phyloP scores from a whole-genome alignment of 805 yeast genomes.

The Limtongia smithiae region DNA sequence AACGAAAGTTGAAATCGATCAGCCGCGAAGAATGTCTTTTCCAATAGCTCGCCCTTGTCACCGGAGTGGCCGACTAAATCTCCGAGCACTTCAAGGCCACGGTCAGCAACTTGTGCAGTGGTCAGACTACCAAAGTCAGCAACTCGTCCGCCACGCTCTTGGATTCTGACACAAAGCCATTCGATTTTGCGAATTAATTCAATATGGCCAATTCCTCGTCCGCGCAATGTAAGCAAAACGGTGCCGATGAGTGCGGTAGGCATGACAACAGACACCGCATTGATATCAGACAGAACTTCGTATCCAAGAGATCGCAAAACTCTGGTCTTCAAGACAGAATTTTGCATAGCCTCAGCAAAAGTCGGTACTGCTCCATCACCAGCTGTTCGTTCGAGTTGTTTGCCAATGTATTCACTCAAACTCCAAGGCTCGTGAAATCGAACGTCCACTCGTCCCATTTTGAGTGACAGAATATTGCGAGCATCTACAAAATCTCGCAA shows the following conservation, averaged over 20 bases:
- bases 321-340: conserved; percentile 26
- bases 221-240: conserved; percentile 40
- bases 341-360: conserved; percentile 13
- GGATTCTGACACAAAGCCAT: conserved; percentile 38
- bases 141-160: conserved; percentile 40
- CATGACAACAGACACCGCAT: conserved; percentile 49
- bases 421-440: conserved; percentile 45
- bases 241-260: conserved; percentile 54
- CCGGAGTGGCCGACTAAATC: conserved; percentile 36
- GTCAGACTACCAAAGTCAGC: conserved; percentile 37
- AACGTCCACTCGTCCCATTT: conserved; percentile 43
- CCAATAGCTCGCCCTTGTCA: conserved; percentile 35
- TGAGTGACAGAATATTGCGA: conserved; percentile 36
- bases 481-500: conserved; percentile 41
- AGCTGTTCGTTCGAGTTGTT: conserved; percentile 30
- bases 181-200: conserved; percentile 38
- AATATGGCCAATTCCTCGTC: conserved; percentile 40
- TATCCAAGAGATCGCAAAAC: conserved; percentile 52
- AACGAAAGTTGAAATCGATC: conserved; percentile 55
- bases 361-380: conserved; percentile 7
- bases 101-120: conserved; percentile 38
- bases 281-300: conserved; percentile 51
- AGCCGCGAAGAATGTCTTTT: conserved; percentile 41
- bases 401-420: conserved; percentile 35
- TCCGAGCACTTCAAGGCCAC: conserved; percentile 42